A percentile compares a stretch with the other conserved stretches of the same genome.
These are phyloP conservation scores for Pestalotiopsis sp. DNA, from an alignment of 2,329 filamentous ascomycete genomes.

Conservation along the genomic window DNA sequence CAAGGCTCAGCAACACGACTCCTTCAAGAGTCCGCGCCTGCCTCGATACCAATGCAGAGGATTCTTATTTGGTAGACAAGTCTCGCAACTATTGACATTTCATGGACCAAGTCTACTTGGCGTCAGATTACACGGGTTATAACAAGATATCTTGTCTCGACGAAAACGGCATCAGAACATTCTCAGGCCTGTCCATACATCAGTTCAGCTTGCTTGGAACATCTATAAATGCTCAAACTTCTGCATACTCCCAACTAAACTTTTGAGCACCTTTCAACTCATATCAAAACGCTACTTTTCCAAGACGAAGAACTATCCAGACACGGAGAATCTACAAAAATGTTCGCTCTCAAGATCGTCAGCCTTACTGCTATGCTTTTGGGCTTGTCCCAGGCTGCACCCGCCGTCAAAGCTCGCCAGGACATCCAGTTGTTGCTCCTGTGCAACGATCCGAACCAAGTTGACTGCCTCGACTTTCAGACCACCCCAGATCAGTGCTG, in stretches of 20 bases:
- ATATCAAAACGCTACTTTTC: background rate
- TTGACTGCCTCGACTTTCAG: slow-evolving; percentile 7
- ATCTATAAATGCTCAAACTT: background rate
- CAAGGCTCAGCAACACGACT: background rate
- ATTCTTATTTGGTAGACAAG: background rate
- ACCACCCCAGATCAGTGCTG: background rate
- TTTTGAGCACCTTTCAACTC: background rate
- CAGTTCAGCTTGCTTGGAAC: background rate
- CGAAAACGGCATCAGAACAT: background rate
- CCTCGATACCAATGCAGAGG: background rate
- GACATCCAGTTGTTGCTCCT: slow-evolving; percentile 1
- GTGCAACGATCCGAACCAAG: slow-evolving; percentile 7
- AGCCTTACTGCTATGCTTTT: background rate
- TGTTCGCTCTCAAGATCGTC: slow-evolving; percentile 1
- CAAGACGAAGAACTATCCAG: background rate
- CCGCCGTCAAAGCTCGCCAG: background rate
- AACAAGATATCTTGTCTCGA: background rate
- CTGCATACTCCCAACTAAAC: background rate
- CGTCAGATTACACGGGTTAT: background rate
- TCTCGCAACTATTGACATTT: background rate
- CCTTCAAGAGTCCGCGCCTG: background rate
- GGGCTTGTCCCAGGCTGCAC: slow-evolving; percentile 3
- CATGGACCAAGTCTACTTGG: background rate
- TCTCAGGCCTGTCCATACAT: background rate
- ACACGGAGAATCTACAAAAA: background rate